Conservation (phyloP, 352 stramenopile species). For the Plasmopara muralis region DNA sequence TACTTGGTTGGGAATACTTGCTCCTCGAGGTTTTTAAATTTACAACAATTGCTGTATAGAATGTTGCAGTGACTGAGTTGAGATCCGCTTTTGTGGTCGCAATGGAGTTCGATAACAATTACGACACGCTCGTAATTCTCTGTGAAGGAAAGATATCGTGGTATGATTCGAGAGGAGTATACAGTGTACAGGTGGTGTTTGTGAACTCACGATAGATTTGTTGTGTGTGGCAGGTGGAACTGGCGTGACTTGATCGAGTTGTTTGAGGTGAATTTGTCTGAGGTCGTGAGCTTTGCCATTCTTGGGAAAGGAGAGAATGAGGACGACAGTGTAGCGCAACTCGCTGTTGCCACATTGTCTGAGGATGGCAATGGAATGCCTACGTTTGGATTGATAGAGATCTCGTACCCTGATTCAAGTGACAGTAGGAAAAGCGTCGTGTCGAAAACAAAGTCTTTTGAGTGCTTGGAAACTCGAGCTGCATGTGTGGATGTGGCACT, state of each 20-base stretch:
- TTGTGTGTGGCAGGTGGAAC: conserved; percentile 27
- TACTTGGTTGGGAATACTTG: conserved; percentile 1
- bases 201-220: not conserved
- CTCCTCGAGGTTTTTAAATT: not conserved
- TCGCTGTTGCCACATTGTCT: conserved; percentile 7
- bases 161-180: conserved; percentile 7
- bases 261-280: conserved; percentile 9
- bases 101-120: conserved; percentile 17
- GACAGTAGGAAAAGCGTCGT: not conserved
- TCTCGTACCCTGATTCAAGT: conserved; percentile 4
- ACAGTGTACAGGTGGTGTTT: not conserved
- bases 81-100: conserved; percentile 7
- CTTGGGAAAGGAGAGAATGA: not conserved
- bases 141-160: conserved; percentile 26
- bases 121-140: conserved; percentile 15
- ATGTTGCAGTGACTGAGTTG: conserved; percentile 15
- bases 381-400: conserved; percentile 8
- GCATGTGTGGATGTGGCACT: conserved; percentile 3
- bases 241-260: conserved; percentile 26
- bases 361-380: not conserved
- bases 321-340: not conserved
- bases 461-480: not conserved
- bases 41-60: conserved; percentile 9
- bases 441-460: not conserved
- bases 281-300: conserved; percentile 21